A percentile compares a stretch with the other conserved stretches of the same genome.
These are phyloP conservation scores for Triticum dicoccoides DNA, from an alignment of 176 grass and related monocot species.

Conservation along the genomic window DNA sequence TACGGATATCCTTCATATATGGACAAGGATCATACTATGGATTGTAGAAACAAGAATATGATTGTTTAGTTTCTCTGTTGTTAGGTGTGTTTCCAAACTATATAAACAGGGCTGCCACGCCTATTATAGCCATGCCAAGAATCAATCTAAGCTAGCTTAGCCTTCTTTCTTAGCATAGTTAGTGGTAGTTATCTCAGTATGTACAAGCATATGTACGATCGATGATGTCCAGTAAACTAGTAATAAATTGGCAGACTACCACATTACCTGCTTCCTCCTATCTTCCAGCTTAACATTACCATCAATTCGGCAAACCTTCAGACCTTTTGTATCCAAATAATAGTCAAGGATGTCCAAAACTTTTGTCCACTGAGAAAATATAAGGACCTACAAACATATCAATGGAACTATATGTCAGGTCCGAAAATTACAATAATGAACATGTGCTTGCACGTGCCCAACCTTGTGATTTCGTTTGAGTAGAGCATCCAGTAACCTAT, in stretches of 20 bases:
- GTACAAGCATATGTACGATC: background rate
- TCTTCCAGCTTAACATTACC: conserved; percentile 77
- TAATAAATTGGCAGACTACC: conserved; percentile 14
- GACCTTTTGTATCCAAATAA: conserved; percentile 66
- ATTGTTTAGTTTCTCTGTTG: background rate
- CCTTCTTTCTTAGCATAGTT: background rate
- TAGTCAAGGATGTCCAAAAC: conserved; percentile 86
- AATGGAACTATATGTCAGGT: conserved; percentile 25
- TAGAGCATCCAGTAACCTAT: conserved; percentile 62
- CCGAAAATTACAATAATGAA: background rate
- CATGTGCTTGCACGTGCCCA: background rate
- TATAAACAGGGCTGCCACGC: background rate
- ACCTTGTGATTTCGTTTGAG: conserved; percentile 80
- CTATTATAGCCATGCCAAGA: background rate
- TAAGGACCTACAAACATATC: conserved; percentile 61
- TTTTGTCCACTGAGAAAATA: conserved; percentile 98
- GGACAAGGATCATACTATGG: no score
- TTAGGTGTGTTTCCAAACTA: background rate
- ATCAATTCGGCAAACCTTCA: conserved; percentile 86
- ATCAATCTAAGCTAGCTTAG: background rate
- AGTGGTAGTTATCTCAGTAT: background rate
- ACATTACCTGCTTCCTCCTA: conserved; percentile 68
- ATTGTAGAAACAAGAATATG: background rate
- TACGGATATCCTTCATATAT: background rate
- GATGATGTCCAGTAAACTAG: background rate